Base-by-base conservation (phyloP, 1,284 basidiomycete genomes). In the Ganoderma sp. region DNA sequence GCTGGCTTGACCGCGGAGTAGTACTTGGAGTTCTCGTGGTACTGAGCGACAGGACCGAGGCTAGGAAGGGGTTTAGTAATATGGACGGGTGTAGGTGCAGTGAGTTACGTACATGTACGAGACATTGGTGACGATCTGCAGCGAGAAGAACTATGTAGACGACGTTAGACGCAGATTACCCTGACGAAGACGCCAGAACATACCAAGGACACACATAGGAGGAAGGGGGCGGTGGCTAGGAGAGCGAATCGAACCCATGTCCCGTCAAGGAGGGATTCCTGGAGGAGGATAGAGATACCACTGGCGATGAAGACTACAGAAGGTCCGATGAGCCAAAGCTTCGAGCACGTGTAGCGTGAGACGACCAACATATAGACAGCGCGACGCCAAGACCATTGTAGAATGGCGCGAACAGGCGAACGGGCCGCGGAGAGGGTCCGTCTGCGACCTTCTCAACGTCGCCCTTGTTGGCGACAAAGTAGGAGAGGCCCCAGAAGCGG, bases 351-450 rank as follows among this genome's bases (percentile, higher is more conserved):
- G 22, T 14, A 52, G 48, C 48, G 48, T n/a, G 50, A 64, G 42
- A 41, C n/a, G 61, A 80, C 85, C 78, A 77, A 90, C 93, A 92
- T 61, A 87, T 75, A 15, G 84, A 87, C 73, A 89, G 77, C 15
- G 84, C 92, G 70, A 85, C 86, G 48, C 90, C 90, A 12, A 94
- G 76, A 14, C 94, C 94, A 61, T 87, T 87, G 75, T 94, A 93
- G 59, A 95, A 78, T 0, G 94, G 92, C 6, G 92, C 93, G 69
- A 92, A 90, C 9, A 93, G 84, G 50, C 89, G 85, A 60, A 88
- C 84, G 0, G 90, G 90, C 14, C 92, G 82, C 14, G 67, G 45
- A 5, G 75, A 75, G 2, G 75, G 71, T 2, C 75, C 75, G 12
- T 75, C 74, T 28, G 75, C 76, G 1, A 67, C 85, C 74, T 88